Base-by-base conservation (phyloP, 352 stramenopile species). In the Stramenopiles sp. region DNA sequence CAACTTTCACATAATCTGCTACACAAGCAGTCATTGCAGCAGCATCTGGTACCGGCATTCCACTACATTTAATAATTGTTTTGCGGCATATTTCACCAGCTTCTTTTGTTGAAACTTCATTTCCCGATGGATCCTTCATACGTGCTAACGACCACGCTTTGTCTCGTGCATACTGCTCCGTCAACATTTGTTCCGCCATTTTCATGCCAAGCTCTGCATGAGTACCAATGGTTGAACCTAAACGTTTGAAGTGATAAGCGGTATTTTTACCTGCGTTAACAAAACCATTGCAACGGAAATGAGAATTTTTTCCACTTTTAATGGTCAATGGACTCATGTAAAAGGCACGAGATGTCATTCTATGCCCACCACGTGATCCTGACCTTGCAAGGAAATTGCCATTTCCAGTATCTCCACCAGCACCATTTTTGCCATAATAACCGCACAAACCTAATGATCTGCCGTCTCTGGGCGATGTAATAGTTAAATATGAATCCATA, bases 51-150 rank as follows among this genome's bases (percentile, higher is more conserved):
- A 76, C 65, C 4, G 65, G 65, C 30, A 76, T 31, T 13, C 65
- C 65, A 76, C 65, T 76, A 33, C 65, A 76, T 76, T 76, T 76
- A 1, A 76, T 76, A 20, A 76, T 76, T 4, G 65, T 76, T 76
- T 76, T 33, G 7, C 31, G 4, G 65, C 65, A 76, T 4, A 76
- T 76, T 13, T 76, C 31, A 13, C 4, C 4, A 20, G 65, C 65
- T 20, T 76, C 65, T 20, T 31, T 33, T 7, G 65, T 76, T 33
- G 65, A 76, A 4, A 76, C 65, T 76, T 76, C 65, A 33, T 76
- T 76, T 13, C 65, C 65, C 30, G 31, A 13, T 7, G 65, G 65
- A 20, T 76, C 65, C 30, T 76, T 76, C 65, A 76, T 76, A 13
- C 65, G 65, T 76, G 65, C 65, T 20, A 76, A 76, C 4, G 65